Conservation (phyloP, 1,284 basidiomycete genomes). For the Cutaneotrichosporon arboriforme region DNA sequence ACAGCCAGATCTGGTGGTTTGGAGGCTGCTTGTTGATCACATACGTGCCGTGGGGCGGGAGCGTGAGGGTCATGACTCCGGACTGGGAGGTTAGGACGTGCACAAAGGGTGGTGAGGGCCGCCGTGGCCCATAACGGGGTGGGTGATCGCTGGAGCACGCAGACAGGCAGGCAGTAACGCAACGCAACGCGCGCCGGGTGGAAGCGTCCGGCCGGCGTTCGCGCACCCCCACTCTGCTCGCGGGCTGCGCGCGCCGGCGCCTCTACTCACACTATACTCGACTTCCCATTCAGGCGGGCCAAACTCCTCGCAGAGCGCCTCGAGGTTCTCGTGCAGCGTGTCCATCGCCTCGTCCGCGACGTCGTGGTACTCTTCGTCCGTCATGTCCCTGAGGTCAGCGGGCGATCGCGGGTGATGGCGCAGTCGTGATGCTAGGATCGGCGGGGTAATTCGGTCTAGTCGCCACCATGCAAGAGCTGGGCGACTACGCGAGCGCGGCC, state of each 20-base stretch:
- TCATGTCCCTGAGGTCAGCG: slow-evolving; percentile 15
- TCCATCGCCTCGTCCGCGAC: slow-evolving; percentile 81
- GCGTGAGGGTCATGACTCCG: slow-evolving; percentile 81
- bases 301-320: slow-evolving; percentile 64
- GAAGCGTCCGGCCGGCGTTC: no score
- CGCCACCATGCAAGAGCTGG: no score
- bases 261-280: slow-evolving; percentile 77
- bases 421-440: no score
- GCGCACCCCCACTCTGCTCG: not conserved
- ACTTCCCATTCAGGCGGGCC: slow-evolving; percentile 67
- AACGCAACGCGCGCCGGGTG: no score
- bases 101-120: no score
- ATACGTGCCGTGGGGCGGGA: slow-evolving; percentile 86
- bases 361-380: slow-evolving; percentile 59
- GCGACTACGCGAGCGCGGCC: no score
- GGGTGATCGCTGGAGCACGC: no score
- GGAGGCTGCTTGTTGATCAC: slow-evolving; percentile 99
- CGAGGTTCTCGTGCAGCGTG: slow-evolving; percentile 68
- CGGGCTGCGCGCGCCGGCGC: not conserved
- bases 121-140: no score
- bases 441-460: no score
- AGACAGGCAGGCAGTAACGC: no score
- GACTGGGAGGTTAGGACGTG: slow-evolving; percentile 56
- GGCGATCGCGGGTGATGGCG: not conserved
- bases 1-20: slow-evolving; percentile 98